Percentiles rank a stretch among this genome's conserved stretches.
Conservation (phyloP, 768 basidiomycete genomes). For the Coprinopsis marcescibilis region DNA sequence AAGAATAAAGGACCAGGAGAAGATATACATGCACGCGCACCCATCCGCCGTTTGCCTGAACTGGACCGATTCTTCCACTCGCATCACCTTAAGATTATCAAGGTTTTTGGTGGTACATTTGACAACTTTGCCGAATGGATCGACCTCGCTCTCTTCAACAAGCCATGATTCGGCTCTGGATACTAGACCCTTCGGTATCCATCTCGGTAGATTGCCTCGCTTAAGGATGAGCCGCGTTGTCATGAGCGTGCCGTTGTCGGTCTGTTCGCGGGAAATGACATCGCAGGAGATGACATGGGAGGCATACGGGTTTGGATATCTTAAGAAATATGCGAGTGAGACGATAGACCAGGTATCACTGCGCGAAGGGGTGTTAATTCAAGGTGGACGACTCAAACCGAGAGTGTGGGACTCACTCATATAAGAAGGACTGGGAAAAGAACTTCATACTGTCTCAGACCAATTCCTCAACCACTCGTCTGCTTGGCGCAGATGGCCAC, state of each 20-base stretch:
- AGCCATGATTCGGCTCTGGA: slow-evolving; percentile 90
- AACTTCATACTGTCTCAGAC: slow-evolving; percentile 40
- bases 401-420: slow-evolving; percentile 38
- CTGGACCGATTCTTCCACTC: slow-evolving; percentile 77
- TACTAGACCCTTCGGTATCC: slow-evolving; percentile 83
- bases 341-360: slow-evolving; percentile 95
- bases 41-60: slow-evolving; percentile 66
- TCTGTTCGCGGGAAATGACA: slow-evolving; percentile 79
- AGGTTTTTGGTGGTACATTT: slow-evolving; percentile 82
- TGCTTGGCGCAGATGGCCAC: no score
- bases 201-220: slow-evolving; percentile 83
- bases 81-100: slow-evolving; percentile 92
- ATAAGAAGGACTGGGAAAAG: slow-evolving; percentile 49
- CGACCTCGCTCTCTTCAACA: slow-evolving; percentile 91
- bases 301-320: slow-evolving; percentile 95
- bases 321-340: slow-evolving; percentile 87
- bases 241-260: slow-evolving; percentile 66
- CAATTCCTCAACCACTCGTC: no score
- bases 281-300: slow-evolving; percentile 93
- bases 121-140: slow-evolving; percentile 73
- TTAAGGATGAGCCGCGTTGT: slow-evolving; percentile 93
- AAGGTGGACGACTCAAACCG: slow-evolving; percentile 3
- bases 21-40: no score
- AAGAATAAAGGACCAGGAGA: not conserved
- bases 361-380: not conserved